Evolutionary conservation across 2,329 filamentous ascomycete species (phyloP), one percentile per base, ranked within the genome.

Genomic region (Malbranchea zuffiana): DNA sequence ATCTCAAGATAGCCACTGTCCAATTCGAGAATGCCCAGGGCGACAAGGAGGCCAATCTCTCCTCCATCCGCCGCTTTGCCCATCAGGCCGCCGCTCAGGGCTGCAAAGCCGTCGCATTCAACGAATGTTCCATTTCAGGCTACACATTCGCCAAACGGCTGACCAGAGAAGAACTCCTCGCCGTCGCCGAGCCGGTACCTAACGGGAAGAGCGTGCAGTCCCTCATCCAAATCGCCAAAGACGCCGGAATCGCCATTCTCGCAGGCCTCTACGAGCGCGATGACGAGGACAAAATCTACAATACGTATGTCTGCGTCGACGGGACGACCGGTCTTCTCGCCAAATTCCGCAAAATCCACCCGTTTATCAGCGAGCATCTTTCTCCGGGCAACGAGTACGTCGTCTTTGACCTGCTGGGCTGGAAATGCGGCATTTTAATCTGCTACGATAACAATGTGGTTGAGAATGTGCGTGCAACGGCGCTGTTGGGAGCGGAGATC

Each of bases 361-460:
- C 41, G n/a, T 44, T 43, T 12, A 44, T 44, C 25, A 39, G 28
- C 11, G 29, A 34, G 23, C 29, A 44, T 18, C 29, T 44, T 12
- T 38, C 40, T 2, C 40, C 35, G n/a, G 42, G 42, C 3, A 44
- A 39, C 16, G 40, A 44, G 25, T 43, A 44, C 29, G 35, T 43
- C 19, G 32, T 35, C 5, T 44, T 44, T 16, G 41, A 44, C 18
- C 34, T 44, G 12, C 30, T 39, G 12, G 42, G 42, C 12, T 44
- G 40, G 40, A 43, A 44, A 23, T 23, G 26, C 4, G 35, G 41
- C 3, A 44, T 44, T 4, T 30, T 44, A 10, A 44, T 43, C 40
- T 44, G 41, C 7, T 44, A 44, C 21, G 41, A 44, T 17, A 44
- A 44, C 15, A 44, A 44, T 13, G 24, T 44, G 6, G 28, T 39